Conservation (phyloP, 75 land plant species). For the Pinus tabuliformis region DNA sequence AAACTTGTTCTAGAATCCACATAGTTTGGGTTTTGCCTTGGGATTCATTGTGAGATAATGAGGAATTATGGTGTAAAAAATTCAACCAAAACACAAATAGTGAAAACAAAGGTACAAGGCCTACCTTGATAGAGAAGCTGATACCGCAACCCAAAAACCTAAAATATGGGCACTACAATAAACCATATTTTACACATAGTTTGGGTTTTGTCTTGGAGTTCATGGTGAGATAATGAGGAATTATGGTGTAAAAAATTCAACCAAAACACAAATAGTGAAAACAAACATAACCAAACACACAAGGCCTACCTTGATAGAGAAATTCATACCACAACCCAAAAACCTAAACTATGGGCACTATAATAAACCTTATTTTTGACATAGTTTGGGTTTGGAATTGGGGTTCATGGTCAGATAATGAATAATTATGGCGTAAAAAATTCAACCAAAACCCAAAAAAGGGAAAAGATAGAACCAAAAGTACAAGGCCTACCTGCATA, state of each 20-base stretch:
- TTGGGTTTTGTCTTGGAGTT: no score
- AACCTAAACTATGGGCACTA: background rate
- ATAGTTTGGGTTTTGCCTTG: no score
- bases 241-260: background rate
- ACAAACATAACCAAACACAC: background rate
- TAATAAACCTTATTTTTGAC: no score
- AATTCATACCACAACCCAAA: background rate
- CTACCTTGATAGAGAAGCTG: no score
- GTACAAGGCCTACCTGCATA: conserved; percentile 41
- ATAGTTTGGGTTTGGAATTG: no score
- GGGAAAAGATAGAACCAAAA: background rate
- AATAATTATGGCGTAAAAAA: background rate
- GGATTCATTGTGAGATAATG: background rate
- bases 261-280: background rate
- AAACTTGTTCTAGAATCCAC: no score
- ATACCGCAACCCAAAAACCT: background rate
- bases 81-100: background rate
- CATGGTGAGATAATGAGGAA: background rate
- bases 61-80: background rate
- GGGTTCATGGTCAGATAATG: background rate
- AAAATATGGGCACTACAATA: background rate
- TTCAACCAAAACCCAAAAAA: background rate
- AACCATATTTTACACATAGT: no score
- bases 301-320: conserved; percentile 55
- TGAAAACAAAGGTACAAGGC: background rate